Evolutionary conservation across 106 monocot genomes (phyloP), one percentile per base, ranked within the genome.

Genomic region (Allium fistulosum): DNA sequence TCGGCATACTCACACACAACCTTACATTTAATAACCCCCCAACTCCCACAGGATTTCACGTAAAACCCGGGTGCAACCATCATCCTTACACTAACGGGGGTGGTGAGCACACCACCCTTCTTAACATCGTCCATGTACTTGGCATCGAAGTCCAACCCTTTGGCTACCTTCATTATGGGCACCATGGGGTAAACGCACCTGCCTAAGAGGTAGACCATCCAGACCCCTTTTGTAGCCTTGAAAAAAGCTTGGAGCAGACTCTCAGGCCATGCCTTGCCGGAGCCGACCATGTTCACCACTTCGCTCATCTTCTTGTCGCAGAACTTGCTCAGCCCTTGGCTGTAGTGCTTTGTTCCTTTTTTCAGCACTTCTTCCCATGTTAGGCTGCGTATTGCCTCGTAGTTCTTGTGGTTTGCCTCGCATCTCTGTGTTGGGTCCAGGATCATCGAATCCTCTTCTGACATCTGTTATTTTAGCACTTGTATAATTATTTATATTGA

Each of bases 51-150:
- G 0, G 37, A 37, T 37, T 37, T 37, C 53, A 91, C 80, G 66
- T 91, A 88, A 76, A 91, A 96, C 14, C 95, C 95, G 3, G 91
- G 95, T 3, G 95, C 85, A 64, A 96, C 83, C 88, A 91, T 83
- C 83, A 78, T 76, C 75, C 71, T 68, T 70, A 92, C 82, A 60
- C 88, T 65, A 53, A 49, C 69, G n/a, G 68, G 7, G 22, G 18
- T 49, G 6, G 51, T 69, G 58, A 70, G 56, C 10, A 65, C 83
- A 17, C 53, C 8, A 48, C 88, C 53, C n/a, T 75, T 57, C 55
- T 61, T 69, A 0, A 69, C 79, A 63, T 92, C 88, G 69, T 96
- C 96, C 96, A 96, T 96, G 72, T 75, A 92, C n/a, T 57, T 79
- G 45, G 55, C 57, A 46, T 96, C 96, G 65, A 92, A 96, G 49